Evolutionary conservation across 2,329 filamentous ascomycete genomes (phyloP).

Genomic region (Nemania diffusa): DNA sequence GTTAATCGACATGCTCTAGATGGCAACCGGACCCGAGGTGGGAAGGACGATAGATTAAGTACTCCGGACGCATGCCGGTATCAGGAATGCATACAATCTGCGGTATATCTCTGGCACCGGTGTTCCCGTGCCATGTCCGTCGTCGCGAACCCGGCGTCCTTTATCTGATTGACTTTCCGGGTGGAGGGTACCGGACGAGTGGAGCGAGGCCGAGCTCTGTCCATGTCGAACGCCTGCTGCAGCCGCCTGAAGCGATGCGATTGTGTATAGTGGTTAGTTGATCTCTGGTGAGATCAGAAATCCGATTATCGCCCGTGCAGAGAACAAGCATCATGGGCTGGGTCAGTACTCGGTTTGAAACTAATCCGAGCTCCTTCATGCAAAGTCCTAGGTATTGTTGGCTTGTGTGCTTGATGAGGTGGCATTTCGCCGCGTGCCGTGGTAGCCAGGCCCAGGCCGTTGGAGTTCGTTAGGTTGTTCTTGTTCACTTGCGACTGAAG

Average conservation of each 20-base stretch:
- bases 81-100: not conserved
- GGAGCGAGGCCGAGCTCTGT: not conserved
- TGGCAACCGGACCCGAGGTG: not conserved
- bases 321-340: not conserved
- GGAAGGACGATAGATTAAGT: not conserved
- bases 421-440: not conserved
- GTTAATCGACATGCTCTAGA: not conserved
- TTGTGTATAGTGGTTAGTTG: not conserved
- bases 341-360: not conserved
- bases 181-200: not conserved
- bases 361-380: not conserved
- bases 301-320: not conserved
- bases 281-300: conserved; percentile 2
- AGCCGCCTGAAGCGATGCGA: conserved; percentile 3
- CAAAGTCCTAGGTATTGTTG: not conserved
- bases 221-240: not conserved
- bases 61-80: not conserved
- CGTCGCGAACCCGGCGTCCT: not conserved
- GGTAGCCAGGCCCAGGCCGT: not conserved
- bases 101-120: not conserved
- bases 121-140: conserved; percentile 9
- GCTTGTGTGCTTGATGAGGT: not conserved
- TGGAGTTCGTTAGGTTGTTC: not conserved
- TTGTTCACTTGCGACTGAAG: not conserved
- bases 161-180: not conserved